Evolutionary conservation across 495 filamentous ascomycete species (phyloP).

Genomic region (Neurospora sublineolata): DNA sequence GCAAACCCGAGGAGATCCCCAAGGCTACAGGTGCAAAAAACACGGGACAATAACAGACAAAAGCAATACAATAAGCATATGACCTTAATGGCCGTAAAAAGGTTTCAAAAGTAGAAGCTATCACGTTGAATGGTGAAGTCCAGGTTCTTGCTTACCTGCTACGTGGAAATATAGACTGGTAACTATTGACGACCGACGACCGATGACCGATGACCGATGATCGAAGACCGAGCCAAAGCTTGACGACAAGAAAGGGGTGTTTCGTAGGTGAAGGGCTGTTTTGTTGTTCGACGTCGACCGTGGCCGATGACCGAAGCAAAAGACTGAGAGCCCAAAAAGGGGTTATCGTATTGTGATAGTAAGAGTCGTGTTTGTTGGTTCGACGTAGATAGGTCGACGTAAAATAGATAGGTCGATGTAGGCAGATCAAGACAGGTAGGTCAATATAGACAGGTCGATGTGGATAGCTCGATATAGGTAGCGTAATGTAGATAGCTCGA

Average conservation of each 20-base stretch:
- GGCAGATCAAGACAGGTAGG: too few species aligned
- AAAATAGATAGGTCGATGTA: too few species aligned
- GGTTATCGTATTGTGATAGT: too few species aligned
- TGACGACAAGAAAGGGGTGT: background rate
- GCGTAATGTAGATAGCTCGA: too few species aligned
- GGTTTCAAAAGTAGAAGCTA: background rate
- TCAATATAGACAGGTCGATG: too few species aligned
- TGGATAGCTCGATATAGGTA: too few species aligned
- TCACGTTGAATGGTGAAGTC: background rate
- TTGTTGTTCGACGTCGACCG: background rate
- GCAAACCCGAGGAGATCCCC: background rate
- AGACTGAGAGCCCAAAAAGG: background rate
- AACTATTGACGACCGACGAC: background rate
- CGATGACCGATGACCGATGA: background rate
- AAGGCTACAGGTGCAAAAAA: background rate
- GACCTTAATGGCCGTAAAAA: background rate
- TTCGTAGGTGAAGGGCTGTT: background rate
- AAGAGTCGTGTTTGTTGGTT: too few species aligned
- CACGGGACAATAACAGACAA: background rate
- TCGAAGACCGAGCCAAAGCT: background rate
- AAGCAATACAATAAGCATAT: background rate
- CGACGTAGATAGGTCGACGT: too few species aligned
- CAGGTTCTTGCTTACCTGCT: background rate
- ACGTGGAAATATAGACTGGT: background rate
- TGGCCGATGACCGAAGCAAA: background rate